Percentiles rank a stretch among this genome's conserved stretches.
phyloP scores from a whole-genome alignment of 306 rosid genomes.

The barrel medic (Medicago truncatula) region MtrunA17r5.0-ANR NC_053048.1:42802501-42803000 shows the following conservation, averaged over 20 bases:
- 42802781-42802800: neutral
- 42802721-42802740: neutral
- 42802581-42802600: neutral
- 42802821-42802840: neutral
- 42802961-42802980: neutral
- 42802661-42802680: neutral
- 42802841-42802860: neutral
- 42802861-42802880: neutral
- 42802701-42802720: neutral
- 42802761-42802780: neutral
- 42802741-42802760: neutral
- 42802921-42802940: neutral
- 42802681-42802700: neutral
- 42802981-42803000: neutral
- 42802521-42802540: neutral
- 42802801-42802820: neutral
- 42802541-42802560: neutral
- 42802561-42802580: neutral
- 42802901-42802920: neutral
- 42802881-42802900: neutral
- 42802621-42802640: neutral
- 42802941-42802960: neutral
- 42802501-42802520: neutral
- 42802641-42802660: neutral
- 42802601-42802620: neutral